Base-by-base conservation (phyloP, 2,329 filamentous ascomycete species). In the Neospermospora avenae region DNA sequence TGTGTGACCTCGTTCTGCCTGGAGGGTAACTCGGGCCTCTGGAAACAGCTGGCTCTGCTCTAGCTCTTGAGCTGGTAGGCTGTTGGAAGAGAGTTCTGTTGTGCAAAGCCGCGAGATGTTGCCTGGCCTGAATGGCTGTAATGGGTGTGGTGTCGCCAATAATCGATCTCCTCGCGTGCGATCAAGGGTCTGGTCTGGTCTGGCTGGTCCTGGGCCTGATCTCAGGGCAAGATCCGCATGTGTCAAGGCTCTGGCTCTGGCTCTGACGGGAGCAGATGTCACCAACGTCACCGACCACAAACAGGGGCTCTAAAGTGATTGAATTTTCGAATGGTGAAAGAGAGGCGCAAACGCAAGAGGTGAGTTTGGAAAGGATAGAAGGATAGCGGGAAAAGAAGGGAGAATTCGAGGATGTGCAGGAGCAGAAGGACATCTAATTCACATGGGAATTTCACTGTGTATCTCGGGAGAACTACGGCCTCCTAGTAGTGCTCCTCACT, bases 71-170 rank as follows among this genome's bases (percentile, higher is more conserved):
- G 34, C 18, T 37, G 48, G 31, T 20, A 20, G 18, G 44, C 34
- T 42, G 57, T 18, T 28, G 48, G 48, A 44, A 55, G 55, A 53
- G 49, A 55, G 55, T 37, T n/a, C n/a, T n/a, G 46, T 45, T 14
- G 39, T 35, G 28, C 53, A 55, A 55, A 35, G 31, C 53, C 45
- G 53, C 53, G 41, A 63, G 51, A 56, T 25, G 49, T 56, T 59
- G 55, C 62, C 58, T 66, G 56, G 54, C 41, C 52, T 51, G 45
- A 55, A 39, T 41, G 37, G n/a, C n/a, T n/a, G n/a, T n/a, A n/a
- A n/a, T n/a, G n/a, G 57, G 51, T 65, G 49, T n/a, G n/a, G n/a
- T n/a, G 28, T 31, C 67, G 49, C 67, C 64, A 68, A 67, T 68
- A 62, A 62, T 57, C 48, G 62, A 34, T 62, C 57, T 55, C 66